Evolutionary conservation across 2,329 filamentous ascomycete genomes (phyloP), one percentile per base, ranked within the genome.

Genomic region (Atkinsonella hypoxylon): DNA sequence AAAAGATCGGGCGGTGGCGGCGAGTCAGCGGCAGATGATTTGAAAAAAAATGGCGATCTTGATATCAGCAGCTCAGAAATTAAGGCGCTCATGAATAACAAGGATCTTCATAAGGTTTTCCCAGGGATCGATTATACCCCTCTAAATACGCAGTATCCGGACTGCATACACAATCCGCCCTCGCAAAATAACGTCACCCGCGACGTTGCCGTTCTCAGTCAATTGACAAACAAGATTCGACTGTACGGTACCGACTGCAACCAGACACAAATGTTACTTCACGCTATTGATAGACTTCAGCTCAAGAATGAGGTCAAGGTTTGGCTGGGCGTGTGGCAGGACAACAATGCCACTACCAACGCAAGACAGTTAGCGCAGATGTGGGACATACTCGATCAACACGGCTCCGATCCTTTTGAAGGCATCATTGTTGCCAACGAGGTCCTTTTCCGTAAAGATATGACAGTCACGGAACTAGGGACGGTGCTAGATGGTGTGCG

Each of bases 221-320:
- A 95, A 64, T 74, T 97, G 42, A 95, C 89, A 53, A 90, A 95
- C 64, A 83, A 82, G 3, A 79, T 97, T 45, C 84, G 91, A 8
- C 75, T 96, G 1, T 97, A 97, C 64, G 91, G 91, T 47, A 97
- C 89, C 12, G 91, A 97, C 70, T 97, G 91, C 76, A 96, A 96
- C 67, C 91, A 97, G 68, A 97, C 91, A 0, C 80, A 95, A 66
- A 93, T 97, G 86, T 80, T 94, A 1, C 72, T 97, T 9, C 83
- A 93, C 59, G 83, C 90, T 18, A 84, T 97, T 58, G 75, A 87
- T 51, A 77, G 77, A 47, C 75, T 97, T 12, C 75, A 84, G 48
- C 70, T 96, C 58, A 76, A 85, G 50, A 75, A 79, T 51, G 73
- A 72, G 1, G 81, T 95, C 72, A 95, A 94, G 66, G 74, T 97